Evolutionary conservation across 2,329 filamentous ascomycete genomes (phyloP), one percentile per base, ranked within the genome.

Genomic region (Fusarium redolens): DNA sequence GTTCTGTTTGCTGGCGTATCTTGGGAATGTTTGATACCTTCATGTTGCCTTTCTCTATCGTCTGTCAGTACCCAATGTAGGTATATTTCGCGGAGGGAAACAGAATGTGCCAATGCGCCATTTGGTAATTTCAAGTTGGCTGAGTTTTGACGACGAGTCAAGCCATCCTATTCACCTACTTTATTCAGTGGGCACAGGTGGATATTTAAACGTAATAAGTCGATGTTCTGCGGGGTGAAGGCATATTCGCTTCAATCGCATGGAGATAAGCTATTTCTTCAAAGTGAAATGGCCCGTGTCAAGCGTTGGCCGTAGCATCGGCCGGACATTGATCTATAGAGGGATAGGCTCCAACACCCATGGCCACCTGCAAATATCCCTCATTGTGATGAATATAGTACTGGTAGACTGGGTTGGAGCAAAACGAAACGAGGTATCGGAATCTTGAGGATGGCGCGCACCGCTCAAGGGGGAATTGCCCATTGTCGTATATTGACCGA

Each of bases 191-290:
- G 69, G 55, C 28, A 65, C 22, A 61, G 40, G 72, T 75, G 72
- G 69, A 61, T 65, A 55, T 71, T 28, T n/a, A 68, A 68, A 75
- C 69, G 72, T 75, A 75, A 75, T 71, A 63, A 75, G 31, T 63
- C 35, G 47, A 65, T 58, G 25, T 43, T 41, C n/a, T 54, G 68
- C 44, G 48, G 68, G 54, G 61, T 45, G 20, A n/a, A 51, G 64
- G 31, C 22, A 56, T 54, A 47, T 28, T 54, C 61, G 61, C 62
- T 63, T 59, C 17, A 55, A 57, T 48, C 44, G 30, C 62, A 54
- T 56, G 59, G 59, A 56, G 31, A 50, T 50, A 54, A 58, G 45
- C 54, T 61, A 64, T 62, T 54, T 38, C 45, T 38, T 44, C 48
- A 54, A 50, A 45, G 64, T 62, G 50, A 48, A 52, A 54, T 62